Conservation (phyloP, 2,329 filamentous ascomycete species). For the Rhynchosporium graminicola region DNA sequence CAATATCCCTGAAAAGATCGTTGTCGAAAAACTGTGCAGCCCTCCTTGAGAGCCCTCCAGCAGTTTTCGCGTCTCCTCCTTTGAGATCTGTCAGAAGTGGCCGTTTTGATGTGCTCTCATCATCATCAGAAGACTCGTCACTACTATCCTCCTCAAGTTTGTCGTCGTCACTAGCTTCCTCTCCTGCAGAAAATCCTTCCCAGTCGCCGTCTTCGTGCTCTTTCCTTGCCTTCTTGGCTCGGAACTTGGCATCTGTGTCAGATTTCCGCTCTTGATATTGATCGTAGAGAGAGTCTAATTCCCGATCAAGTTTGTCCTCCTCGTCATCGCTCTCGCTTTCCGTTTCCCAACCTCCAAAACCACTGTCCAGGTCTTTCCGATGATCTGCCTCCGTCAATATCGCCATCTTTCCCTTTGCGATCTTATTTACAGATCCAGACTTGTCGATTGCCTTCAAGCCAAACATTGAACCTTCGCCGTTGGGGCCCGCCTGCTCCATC, state of each 20-base stretch:
- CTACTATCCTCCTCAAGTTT: conserved; percentile 63
- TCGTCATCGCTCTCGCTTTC: conserved; percentile 74
- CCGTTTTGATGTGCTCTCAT: conserved; percentile 46
- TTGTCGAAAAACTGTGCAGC: conserved; percentile 91
- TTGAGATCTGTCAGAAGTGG: conserved; percentile 64
- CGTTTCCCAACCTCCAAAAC: conserved; percentile 54
- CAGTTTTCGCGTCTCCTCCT: conserved; percentile 49
- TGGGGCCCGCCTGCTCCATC: conserved; percentile 78
- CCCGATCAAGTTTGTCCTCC: conserved; percentile 76
- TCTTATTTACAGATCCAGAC: conserved; percentile 65
- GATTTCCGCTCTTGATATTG: conserved; percentile 80
- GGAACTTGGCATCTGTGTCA: conserved; percentile 79
- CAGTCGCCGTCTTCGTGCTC: conserved; percentile 86
- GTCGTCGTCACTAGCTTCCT: conserved; percentile 54
- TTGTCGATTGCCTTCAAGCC: conserved; percentile 80
- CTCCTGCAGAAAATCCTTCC: conserved; percentile 78
- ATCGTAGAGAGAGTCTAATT: conserved; percentile 87
- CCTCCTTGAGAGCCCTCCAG: conserved; percentile 73
- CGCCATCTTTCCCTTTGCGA: conserved; percentile 79
- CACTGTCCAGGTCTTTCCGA: conserved; percentile 61
- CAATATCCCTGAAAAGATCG: conserved; percentile 87
- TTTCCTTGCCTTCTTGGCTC: conserved; percentile 84
- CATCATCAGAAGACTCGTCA: conserved; percentile 58
- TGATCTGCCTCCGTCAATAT: conserved; percentile 58
- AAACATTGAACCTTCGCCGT: conserved; percentile 84